These are phyloP conservation scores for Phylloporus sp. DNA, from an alignment of 1,284 basidiomycete species.

Conservation along the genomic window DNA sequence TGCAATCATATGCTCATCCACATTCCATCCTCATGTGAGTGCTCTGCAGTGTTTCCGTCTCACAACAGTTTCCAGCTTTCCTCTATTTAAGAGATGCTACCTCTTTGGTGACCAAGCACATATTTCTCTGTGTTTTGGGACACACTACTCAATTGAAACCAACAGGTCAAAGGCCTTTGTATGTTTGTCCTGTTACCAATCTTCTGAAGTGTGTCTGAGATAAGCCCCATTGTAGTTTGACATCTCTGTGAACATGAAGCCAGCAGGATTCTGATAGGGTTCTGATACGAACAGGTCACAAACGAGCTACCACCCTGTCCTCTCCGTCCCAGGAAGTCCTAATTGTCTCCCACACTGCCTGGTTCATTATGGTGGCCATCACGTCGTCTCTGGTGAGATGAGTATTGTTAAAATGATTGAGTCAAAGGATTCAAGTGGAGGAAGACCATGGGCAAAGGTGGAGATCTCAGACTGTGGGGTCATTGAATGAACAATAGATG, in stretches of 20 bases:
- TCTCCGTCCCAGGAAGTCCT: neutral
- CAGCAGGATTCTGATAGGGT: constrained; percentile 55
- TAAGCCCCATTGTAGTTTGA: constrained; percentile 67
- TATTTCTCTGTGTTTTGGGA: neutral
- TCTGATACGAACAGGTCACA: constrained; percentile 76
- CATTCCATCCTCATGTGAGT: neutral
- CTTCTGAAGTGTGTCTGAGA: neutral
- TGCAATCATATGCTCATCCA: neutral
- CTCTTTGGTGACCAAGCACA: constrained; percentile 33
- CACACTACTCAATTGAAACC: constrained; percentile 18
- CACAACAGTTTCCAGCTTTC: neutral
- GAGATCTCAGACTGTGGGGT: constrained; percentile 68
- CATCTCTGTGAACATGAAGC: constrained; percentile 70
- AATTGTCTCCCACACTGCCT: constrained; percentile 34
- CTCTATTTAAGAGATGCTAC: no score
- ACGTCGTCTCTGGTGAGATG: constrained; percentile 88
- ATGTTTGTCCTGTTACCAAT: constrained; percentile 23
- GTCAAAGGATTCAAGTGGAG: constrained; percentile 57
- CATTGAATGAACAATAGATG: constrained; percentile 29
- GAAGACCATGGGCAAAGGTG: constrained; percentile 58
- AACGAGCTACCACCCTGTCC: constrained; percentile 37
- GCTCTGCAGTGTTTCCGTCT: neutral
- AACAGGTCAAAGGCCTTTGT: constrained; percentile 56
- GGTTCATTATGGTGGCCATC: constrained; percentile 88
- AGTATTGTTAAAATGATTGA: constrained; percentile 82